These are phyloP conservation scores for Clavispora carvajalis DNA, from an alignment of 805 yeast species.

Conservation along the genomic window DNA sequence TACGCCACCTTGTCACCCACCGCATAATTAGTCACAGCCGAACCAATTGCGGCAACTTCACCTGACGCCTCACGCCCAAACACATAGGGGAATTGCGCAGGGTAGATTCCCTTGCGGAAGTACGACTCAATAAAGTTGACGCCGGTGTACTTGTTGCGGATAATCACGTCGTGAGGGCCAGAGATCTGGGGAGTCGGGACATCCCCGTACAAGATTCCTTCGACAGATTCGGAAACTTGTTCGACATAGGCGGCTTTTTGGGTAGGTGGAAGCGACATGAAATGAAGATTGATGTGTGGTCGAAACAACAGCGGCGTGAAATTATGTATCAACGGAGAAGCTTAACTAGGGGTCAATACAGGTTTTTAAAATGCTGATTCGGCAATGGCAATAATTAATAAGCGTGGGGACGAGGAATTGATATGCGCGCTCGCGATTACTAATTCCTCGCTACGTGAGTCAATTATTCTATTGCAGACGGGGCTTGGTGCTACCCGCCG, in stretches of 20 bases:
- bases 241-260: constrained; percentile 54
- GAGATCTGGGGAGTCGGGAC: constrained; percentile 54
- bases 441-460: no score
- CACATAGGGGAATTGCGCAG: constrained; percentile 50
- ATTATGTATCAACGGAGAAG: no score
- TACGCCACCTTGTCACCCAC: constrained; percentile 74
- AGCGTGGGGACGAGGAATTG: no score
- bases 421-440: no score
- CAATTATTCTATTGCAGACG: no score
- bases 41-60: constrained; percentile 59
- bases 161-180: constrained; percentile 50
- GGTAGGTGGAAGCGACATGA: constrained; percentile 40
- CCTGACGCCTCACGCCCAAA: constrained; percentile 78
- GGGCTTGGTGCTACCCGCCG: no score
- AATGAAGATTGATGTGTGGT: background rate
- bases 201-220: constrained; percentile 55
- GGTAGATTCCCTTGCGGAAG: constrained; percentile 76
- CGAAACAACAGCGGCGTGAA: no score
- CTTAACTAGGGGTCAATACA: no score
- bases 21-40: constrained; percentile 44
- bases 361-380: no score
- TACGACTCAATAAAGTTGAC: constrained; percentile 79
- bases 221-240: constrained; percentile 50
- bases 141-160: constrained; percentile 75
- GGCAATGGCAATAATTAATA: no score